Percentiles rank a stretch among this genome's conserved stretches.
These are phyloP conservation scores for Blastomyces percursus DNA, from an alignment of 2,329 filamentous ascomycete genomes.

Conservation along the genomic window DNA sequence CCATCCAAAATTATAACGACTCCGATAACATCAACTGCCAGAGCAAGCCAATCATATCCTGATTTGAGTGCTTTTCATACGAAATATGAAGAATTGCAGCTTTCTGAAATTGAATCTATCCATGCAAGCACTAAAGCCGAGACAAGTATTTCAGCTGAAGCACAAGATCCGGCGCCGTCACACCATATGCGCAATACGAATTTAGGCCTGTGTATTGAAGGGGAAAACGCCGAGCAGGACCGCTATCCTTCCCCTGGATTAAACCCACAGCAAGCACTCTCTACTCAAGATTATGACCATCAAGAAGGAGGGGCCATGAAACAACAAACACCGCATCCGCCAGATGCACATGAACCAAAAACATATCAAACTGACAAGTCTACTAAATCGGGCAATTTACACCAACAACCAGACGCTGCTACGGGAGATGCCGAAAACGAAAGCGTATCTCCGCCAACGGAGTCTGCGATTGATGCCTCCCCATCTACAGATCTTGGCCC, in stretches of 20 bases:
- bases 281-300: slow-evolving; percentile 12
- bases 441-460: background rate
- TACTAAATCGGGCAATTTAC: background rate
- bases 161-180: background rate
- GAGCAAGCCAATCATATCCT: background rate
- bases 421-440: background rate
- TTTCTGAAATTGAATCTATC: background rate
- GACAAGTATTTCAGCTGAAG: background rate
- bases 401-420: background rate
- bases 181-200: background rate
- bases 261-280: slow-evolving; percentile 9
- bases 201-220: background rate
- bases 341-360: background rate
- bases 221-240: background rate
- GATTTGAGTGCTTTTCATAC: background rate
- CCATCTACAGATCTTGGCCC: background rate
- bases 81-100: background rate
- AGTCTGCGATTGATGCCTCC: background rate
- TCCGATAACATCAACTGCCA: background rate
- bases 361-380: background rate
- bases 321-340: background rate
- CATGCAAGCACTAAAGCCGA: background rate
- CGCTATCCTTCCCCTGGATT: background rate
- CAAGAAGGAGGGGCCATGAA: background rate
- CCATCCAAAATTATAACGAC: background rate